Conservation (phyloP, 257 asterid species). For the Nicotiana undulata region DNA sequence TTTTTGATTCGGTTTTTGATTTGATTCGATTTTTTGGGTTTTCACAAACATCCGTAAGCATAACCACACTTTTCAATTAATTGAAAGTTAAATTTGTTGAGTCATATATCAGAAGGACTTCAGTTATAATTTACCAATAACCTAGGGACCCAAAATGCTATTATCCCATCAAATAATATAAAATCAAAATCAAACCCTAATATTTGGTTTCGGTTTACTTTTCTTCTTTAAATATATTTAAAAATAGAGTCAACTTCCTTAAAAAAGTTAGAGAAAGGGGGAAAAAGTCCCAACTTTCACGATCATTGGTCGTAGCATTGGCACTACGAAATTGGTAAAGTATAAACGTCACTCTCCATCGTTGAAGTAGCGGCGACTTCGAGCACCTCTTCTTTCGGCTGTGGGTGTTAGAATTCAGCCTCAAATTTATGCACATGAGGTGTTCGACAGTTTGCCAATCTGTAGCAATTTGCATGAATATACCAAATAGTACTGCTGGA, state of each 20-base stretch:
- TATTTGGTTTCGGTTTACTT: background rate
- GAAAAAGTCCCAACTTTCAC: background rate
- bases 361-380: background rate
- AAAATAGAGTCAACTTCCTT: background rate
- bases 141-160: no score
- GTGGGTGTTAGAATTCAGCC: background rate
- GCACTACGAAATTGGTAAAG: background rate
- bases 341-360: background rate
- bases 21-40: no score
- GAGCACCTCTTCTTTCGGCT: no score
- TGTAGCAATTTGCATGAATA: background rate
- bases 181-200: background rate
- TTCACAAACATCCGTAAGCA: no score
- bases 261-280: background rate
- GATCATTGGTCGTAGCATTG: background rate
- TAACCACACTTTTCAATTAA: no score
- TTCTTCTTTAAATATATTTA: background rate
- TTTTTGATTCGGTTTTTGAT: no score
- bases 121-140: no score
- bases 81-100: no score
- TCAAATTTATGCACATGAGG: background rate
- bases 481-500: background rate
- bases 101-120: no score
- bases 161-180: no score
- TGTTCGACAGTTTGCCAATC: conserved; percentile 8